Evolutionary conservation across 164 flowering plant species (phyloP).

Genomic region (Piper betle): DNA sequence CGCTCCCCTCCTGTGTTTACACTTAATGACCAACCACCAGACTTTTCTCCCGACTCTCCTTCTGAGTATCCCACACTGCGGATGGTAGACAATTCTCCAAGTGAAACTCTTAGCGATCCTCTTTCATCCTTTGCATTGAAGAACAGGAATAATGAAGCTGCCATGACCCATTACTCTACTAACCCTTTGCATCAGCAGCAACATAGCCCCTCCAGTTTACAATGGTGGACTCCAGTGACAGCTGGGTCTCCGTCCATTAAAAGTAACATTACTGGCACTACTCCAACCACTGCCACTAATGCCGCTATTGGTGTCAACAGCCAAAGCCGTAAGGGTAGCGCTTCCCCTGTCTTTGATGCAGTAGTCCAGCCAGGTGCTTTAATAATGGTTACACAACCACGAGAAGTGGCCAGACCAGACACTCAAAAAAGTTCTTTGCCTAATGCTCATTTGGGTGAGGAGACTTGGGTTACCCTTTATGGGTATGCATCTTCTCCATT

Average conservation of each 20-base stretch:
- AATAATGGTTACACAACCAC: constrained; percentile 72
- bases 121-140: constrained; percentile 47
- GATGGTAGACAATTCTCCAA: too few species aligned
- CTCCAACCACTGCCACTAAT: too few species aligned
- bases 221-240: constrained; percentile 80
- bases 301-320: constrained; percentile 22
- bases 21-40: constrained; percentile 71
- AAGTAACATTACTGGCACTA: too few species aligned
- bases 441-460: constrained; percentile 49
- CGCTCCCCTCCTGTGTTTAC: constrained; percentile 95
- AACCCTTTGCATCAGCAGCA: constrained; percentile 31
- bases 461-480: constrained; percentile 95
- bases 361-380: constrained; percentile 76
- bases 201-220: constrained; percentile 37
- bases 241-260: constrained; percentile 12
- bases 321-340: constrained; percentile 53
- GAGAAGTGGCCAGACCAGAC: constrained; percentile 94
- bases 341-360: constrained; percentile 87
- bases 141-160: constrained; percentile 44
- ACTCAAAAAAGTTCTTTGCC: constrained; percentile 51
- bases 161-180: constrained; percentile 39
- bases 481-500: constrained; percentile 41
- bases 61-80: constrained; percentile 63
- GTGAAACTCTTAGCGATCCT: too few species aligned
- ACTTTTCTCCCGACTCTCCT: constrained; percentile 78